Conservation (phyloP, 2,329 filamentous ascomycete species). For the Leptodontidium sp. region DNA sequence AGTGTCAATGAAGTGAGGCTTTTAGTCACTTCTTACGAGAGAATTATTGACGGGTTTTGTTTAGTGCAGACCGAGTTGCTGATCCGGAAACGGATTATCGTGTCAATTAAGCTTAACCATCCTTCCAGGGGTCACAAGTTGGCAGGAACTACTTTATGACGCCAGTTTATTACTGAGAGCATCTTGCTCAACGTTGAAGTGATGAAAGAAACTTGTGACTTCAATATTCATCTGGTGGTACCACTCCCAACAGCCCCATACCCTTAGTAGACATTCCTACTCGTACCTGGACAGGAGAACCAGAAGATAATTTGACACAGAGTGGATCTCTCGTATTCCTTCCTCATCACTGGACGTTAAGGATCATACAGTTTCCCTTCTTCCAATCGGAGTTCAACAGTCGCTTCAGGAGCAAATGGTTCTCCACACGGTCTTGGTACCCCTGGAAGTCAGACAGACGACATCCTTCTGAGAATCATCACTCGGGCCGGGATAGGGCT, state of each 20-base stretch:
- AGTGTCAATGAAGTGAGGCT: background rate
- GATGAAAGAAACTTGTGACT: background rate
- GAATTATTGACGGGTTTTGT: background rate
- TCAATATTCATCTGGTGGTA: background rate
- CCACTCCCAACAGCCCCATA: too few relatives aligned
- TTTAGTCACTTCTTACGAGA: background rate
- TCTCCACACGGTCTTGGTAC: background rate
- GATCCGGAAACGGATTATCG: background rate
- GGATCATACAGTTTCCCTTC: background rate
- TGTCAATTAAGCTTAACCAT: conserved; percentile 24
- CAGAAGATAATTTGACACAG: background rate
- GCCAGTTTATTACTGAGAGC: too few relatives aligned
- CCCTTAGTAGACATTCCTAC: too few relatives aligned
- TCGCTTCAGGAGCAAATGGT: background rate
- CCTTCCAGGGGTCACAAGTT: conserved; percentile 2
- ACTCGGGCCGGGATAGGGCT: background rate
- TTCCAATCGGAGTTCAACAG: background rate
- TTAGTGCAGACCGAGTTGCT: background rate
- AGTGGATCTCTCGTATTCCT: conserved; percentile 9
- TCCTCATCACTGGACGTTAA: background rate
- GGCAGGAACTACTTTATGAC: background rate
- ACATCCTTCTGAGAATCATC: too few relatives aligned
- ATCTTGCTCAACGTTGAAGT: background rate
- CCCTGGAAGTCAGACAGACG: background rate
- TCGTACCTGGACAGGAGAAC: background rate